Evolutionary conservation across 768 basidiomycete species (phyloP), one percentile per base, ranked within the genome.

Genomic region (Pisolithus tinctorius): DNA sequence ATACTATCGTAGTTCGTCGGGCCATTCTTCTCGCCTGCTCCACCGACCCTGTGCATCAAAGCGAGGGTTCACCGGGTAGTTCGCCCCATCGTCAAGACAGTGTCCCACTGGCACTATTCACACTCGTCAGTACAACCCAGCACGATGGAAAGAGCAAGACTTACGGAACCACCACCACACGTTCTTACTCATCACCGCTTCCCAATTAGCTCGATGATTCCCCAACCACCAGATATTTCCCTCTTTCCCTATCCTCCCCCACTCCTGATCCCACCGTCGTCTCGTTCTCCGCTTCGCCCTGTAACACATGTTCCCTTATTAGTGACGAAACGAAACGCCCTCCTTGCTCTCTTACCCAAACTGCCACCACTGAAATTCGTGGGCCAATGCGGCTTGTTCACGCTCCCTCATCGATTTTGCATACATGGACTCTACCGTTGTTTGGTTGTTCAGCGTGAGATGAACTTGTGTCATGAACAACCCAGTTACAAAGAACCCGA

Each of bases 191-290:
- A 97, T 95, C 41, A 86, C 84, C 45, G 81, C 78, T 57, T 78
- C 76, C 93, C 93, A 96, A 56, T 84, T 85, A 40, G 68, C 71
- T 45, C 73, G 65, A 42, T 58, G 53, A 55, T 74, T 79, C 26
- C 88, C 93, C 34, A 81, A 68, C 83, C 86, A 90, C 93, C 93
- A 97, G 6, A 94, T 67, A 62, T 93, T 84, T 0, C 87, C 92
- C 61, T 94, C 93, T 29, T 73, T 79, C 6, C 75, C 72, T 1
- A 88, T 71, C 27, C 74, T 67, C 0, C 93, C 93, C 88, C 89
- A 97, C 59, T 94, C 92, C 25, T 69, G 67, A 56, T 91, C 81
- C 85, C 88, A 94, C 41, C 73, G 66, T 34, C 61, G 66, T 40
- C 60, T 63, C 16, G 73, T 77, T 31, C 61, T 65, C 31, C 69